These are phyloP conservation scores for Tephrocybe sp. DNA, from an alignment of 768 basidiomycete genomes.

Conservation along the genomic window DNA sequence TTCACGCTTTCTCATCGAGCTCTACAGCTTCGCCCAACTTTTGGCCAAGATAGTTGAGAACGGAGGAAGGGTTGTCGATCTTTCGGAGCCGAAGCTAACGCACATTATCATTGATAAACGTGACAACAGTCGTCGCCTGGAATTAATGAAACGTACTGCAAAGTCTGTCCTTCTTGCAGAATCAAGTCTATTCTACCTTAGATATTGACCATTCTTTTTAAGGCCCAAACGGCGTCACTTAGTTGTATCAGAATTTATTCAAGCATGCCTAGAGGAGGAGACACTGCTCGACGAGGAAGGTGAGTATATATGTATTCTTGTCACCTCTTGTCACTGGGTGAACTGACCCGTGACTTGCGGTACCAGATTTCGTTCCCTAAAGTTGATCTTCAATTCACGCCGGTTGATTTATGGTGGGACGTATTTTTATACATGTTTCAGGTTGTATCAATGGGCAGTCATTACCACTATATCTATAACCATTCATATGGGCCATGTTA, in stretches of 20 bases:
- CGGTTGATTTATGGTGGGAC: no score
- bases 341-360: conserved; percentile 5
- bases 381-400: no score
- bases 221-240: conserved; percentile 84
- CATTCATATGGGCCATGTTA: no score
- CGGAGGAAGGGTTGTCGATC: conserved; percentile 70
- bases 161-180: conserved; percentile 46
- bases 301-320: conserved; percentile 30
- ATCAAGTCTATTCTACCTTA: neutral
- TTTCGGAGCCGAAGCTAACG: conserved; percentile 79
- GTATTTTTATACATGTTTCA: no score
- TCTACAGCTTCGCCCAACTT: conserved; percentile 57
- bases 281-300: conserved; percentile 87
- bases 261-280: conserved; percentile 78
- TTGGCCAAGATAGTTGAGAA: conserved; percentile 56
- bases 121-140: conserved; percentile 70
- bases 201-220: conserved; percentile 14
- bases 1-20: conserved; percentile 6
- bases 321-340: neutral
- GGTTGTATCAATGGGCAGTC: no score
- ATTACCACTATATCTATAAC: no score
- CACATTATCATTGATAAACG: conserved; percentile 86
- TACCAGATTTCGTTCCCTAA: conserved; percentile 27
- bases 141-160: conserved; percentile 69
- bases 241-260: conserved; percentile 75